phyloP scores from a whole-genome alignment of 2,329 filamentous ascomycete species.

The Aspergillus piperis region DNA sequence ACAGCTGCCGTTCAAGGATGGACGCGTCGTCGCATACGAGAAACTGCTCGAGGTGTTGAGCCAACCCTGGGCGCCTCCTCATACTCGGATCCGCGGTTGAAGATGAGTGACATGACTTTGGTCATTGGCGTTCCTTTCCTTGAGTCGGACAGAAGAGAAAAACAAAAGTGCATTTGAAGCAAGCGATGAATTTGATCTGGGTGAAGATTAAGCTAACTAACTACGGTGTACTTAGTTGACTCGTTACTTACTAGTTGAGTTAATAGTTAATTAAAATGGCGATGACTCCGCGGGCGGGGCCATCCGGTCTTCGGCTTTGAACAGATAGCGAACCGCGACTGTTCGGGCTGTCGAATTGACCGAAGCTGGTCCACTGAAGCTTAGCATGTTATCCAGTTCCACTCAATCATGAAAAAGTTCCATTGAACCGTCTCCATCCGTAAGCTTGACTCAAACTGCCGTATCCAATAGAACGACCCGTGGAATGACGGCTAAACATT shows the following conservation, averaged over 20 bases:
- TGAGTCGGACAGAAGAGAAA: too few relatives aligned
- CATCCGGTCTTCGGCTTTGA: neutral
- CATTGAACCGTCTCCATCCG: too few relatives aligned
- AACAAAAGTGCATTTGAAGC: too few relatives aligned
- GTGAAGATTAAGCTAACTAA: too few relatives aligned
- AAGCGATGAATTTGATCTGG: too few relatives aligned
- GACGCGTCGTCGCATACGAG: constrained; percentile 25
- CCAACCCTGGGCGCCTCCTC: neutral
- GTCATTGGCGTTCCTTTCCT: neutral
- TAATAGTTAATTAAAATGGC: too few relatives aligned
- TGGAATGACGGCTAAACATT: neutral
- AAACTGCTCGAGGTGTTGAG: constrained; percentile 17
- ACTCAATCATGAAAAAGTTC: too few relatives aligned
- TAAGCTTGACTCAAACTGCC: neutral
- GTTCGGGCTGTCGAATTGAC: neutral
- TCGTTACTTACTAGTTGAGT: too few relatives aligned
- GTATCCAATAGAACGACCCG: neutral
- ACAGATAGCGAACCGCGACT: neutral
- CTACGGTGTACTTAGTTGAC: too few relatives aligned
- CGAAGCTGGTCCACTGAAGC: too few relatives aligned
- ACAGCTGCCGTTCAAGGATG: constrained; percentile 16
- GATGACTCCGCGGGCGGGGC: neutral
- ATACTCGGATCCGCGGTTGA: neutral
- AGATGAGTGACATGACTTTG: neutral
- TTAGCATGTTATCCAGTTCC: neutral